These are phyloP conservation scores for Starmerella apis DNA, from an alignment of 805 yeast species.

Conservation along the genomic window DNA sequence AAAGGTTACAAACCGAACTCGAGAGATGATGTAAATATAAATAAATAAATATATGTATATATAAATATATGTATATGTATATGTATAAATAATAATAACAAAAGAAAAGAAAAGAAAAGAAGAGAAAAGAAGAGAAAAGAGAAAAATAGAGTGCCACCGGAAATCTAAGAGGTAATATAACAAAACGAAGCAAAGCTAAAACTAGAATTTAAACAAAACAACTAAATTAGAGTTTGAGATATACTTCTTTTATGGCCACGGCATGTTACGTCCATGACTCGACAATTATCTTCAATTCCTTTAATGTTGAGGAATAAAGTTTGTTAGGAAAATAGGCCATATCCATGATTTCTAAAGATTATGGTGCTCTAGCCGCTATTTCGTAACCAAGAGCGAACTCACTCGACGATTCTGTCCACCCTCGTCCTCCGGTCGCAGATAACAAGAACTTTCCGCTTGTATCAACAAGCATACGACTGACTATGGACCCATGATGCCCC, in stretches of 20 bases:
- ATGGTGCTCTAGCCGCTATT: conserved; percentile 31
- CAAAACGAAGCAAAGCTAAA: no score
- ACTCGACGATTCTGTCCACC: conserved; percentile 79
- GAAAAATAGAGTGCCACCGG: no score
- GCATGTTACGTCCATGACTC: no score
- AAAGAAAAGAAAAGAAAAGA: no score
- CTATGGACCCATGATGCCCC: conserved; percentile 89
- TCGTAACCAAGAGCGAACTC: conserved; percentile 59
- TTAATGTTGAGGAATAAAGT: no score
- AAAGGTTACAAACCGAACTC: background rate
- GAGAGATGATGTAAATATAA: background rate
- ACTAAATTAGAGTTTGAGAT: background rate
- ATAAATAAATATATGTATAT: background rate
- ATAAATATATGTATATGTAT: background rate
- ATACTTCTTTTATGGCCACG: no score
- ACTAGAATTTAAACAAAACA: background rate
- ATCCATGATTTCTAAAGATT: no score
- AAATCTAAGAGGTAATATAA: no score
- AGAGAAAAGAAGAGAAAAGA: no score
- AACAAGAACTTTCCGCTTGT: conserved; percentile 81
- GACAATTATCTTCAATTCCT: no score
- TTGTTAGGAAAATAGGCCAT: no score
- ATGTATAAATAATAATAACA: no score
- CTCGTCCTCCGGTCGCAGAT: conserved; percentile 87
- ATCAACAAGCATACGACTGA: conserved; percentile 69